Evolutionary conservation across 2,329 filamentous ascomycete genomes (phyloP).

Genomic region (Monosporascus cannonballus): DNA sequence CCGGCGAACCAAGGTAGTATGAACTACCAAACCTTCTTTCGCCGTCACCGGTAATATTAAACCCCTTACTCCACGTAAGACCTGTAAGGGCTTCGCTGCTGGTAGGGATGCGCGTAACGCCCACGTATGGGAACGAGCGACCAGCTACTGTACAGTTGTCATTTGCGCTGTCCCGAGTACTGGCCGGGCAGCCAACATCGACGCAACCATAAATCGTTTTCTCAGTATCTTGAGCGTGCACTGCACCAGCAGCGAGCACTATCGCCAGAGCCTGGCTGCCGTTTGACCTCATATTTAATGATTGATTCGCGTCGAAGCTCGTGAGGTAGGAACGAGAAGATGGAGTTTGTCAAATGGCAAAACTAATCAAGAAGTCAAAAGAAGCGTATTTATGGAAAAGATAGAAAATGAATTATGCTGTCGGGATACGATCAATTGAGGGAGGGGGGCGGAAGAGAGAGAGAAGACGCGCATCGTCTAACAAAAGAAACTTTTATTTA

Average conservation of each 20-base stretch:
- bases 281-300: neutral
- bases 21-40: slow-evolving; percentile 8
- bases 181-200: slow-evolving; percentile 15
- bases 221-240: slow-evolving; percentile 11
- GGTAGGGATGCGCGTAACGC: slow-evolving; percentile 10
- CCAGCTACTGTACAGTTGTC: slow-evolving; percentile 17
- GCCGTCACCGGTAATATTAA: slow-evolving; percentile 4
- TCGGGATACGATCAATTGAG: no score
- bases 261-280: neutral
- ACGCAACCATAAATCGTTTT: slow-evolving; percentile 18
- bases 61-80: slow-evolving; percentile 18
- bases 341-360: no score
- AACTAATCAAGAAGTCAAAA: no score
- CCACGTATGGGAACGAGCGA: slow-evolving; percentile 13
- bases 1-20: slow-evolving; percentile 14
- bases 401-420: no score
- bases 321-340: neutral
- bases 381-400: no score
- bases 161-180: slow-evolving; percentile 1
- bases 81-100: slow-evolving; percentile 6
- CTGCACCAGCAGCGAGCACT: slow-evolving; percentile 1
- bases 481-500: no score
- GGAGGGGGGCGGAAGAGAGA: no score
- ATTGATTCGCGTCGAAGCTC: neutral
- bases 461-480: no score